Conservation (phyloP, 2,329 filamentous ascomycete genomes). For the Fusarium decemcellulare region DNA sequence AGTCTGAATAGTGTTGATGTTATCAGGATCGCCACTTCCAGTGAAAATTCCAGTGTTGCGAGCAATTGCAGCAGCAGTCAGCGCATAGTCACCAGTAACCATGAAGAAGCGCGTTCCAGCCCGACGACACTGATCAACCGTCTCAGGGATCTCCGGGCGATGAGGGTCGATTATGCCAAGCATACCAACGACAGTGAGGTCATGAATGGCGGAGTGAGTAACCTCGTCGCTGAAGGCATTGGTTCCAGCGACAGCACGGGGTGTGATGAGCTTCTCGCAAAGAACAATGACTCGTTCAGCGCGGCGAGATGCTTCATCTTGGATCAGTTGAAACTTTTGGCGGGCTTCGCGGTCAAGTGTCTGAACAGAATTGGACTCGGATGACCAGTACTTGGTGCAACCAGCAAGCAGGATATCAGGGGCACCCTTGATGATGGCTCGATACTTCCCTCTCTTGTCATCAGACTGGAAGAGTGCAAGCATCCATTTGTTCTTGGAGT, state of each 20-base stretch:
- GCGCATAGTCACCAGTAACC: conserved; percentile 63
- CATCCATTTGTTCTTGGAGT: conserved; percentile 67
- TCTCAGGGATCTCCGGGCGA: conserved; percentile 58
- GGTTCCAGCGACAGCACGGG: conserved; percentile 50
- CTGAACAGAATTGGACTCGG: conserved; percentile 48
- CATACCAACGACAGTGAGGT: conserved; percentile 65
- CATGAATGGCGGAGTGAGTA: conserved; percentile 53
- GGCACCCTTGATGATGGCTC: conserved; percentile 67
- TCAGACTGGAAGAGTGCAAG: conserved; percentile 55
- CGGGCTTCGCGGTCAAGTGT: conserved; percentile 53
- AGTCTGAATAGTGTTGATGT: conserved; percentile 41
- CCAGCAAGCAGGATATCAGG: conserved; percentile 63
- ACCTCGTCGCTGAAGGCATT: conserved; percentile 67
- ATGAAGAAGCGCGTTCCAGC: conserved; percentile 63
- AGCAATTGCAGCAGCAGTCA: conserved; percentile 76
- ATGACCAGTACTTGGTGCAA: conserved; percentile 55
- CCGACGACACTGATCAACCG: conserved; percentile 58
- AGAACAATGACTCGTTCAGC: conserved; percentile 61
- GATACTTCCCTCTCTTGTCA: conserved; percentile 48
- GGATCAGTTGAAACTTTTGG: conserved; percentile 52
- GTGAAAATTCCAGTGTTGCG: conserved; percentile 76
- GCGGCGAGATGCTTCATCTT: conserved; percentile 57
- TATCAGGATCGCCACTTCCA: conserved; percentile 59
- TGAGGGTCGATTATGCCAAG: conserved; percentile 66
- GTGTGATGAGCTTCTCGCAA: conserved; percentile 54